These are phyloP conservation scores for Coemansia sp. DNA, from an alignment of 192 early-diverging fungal species.

Conservation along the genomic window DNA sequence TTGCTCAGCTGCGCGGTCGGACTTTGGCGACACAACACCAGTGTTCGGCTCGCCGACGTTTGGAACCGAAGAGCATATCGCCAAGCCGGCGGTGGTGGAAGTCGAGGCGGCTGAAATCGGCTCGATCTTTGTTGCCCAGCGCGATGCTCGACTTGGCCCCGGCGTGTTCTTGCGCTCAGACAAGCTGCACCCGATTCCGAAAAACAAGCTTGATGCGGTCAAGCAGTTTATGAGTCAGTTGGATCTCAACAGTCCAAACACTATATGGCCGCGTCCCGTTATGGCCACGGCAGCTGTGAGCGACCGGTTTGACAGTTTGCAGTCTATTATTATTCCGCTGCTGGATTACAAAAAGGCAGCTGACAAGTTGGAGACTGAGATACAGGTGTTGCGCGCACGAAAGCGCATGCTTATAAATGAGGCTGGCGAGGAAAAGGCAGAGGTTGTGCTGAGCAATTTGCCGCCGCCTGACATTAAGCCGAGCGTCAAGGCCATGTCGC, in stretches of 20 bases:
- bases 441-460: slow-evolving; percentile 28
- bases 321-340: slow-evolving; percentile 70
- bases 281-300: slow-evolving; percentile 84
- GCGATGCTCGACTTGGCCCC: slow-evolving; percentile 46
- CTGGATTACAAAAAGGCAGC: slow-evolving; percentile 80
- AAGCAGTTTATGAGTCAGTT: slow-evolving; percentile 53
- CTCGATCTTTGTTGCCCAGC: slow-evolving; percentile 32
- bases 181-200: slow-evolving; percentile 50
- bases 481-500: neutral
- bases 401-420: slow-evolving; percentile 45
- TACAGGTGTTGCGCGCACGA: slow-evolving; percentile 53
- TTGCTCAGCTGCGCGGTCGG: slow-evolving; percentile 15
- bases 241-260: slow-evolving; percentile 44
- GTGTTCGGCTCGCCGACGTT: slow-evolving; percentile 44
- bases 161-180: slow-evolving; percentile 55
- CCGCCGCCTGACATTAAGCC: slow-evolving; percentile 16
- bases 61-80: slow-evolving; percentile 45
- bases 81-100: slow-evolving; percentile 25
- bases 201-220: slow-evolving; percentile 52
- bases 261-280: slow-evolving; percentile 65
- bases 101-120: slow-evolving; percentile 31
- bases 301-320: slow-evolving; percentile 75
- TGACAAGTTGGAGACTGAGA: slow-evolving; percentile 79
- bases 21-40: slow-evolving; percentile 19
- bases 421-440: slow-evolving; percentile 36